Percentiles rank a stretch among this genome's conserved stretches.
Conservation (phyloP, 495 filamentous ascomycete genomes). For the Penicillium atrosanguineum region DNA sequence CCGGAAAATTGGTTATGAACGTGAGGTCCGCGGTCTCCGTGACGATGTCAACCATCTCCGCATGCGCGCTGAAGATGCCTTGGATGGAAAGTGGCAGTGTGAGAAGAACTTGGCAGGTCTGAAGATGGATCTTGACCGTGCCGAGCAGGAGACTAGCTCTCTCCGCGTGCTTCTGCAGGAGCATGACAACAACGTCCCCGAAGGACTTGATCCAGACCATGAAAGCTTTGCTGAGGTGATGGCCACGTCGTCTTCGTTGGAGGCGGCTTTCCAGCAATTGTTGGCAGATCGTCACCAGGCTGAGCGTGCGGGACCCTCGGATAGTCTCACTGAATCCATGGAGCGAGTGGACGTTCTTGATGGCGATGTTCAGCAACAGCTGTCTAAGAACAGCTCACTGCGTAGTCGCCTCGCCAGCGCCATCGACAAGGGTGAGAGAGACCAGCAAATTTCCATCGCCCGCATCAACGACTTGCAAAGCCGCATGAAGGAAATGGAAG, state of each 20-base stretch:
- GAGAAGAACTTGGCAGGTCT: slow-evolving; percentile 89
- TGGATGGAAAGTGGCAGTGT: slow-evolving; percentile 95
- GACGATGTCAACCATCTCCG: slow-evolving; percentile 83
- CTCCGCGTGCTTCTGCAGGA: slow-evolving; percentile 78
- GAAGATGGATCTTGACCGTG: slow-evolving; percentile 96
- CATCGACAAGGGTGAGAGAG: slow-evolving; percentile 79
- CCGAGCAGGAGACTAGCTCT: slow-evolving; percentile 85
- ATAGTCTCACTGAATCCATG: slow-evolving; percentile 67
- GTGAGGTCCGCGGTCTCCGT: slow-evolving; percentile 73
- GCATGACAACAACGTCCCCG: slow-evolving; percentile 74
- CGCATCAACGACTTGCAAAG: slow-evolving; percentile 82
- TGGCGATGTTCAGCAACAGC: slow-evolving; percentile 69
- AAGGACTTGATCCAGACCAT: slow-evolving; percentile 35
- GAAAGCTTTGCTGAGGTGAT: slow-evolving; percentile 51
- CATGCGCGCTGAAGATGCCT: slow-evolving; percentile 85
- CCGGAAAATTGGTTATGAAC: slow-evolving; percentile 73
- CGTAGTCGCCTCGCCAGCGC: slow-evolving; percentile 80
- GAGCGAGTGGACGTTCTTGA: slow-evolving; percentile 75
- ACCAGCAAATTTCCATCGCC: slow-evolving; percentile 72
- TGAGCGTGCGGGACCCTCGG: slow-evolving; percentile 60
- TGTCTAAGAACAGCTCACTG: slow-evolving; percentile 70
- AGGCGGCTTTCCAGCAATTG: slow-evolving; percentile 76
- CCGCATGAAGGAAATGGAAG: slow-evolving; percentile 76
- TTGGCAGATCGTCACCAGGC: slow-evolving; percentile 74
- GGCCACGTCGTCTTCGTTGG: slow-evolving; percentile 68